A percentile compares a stretch with the other conserved stretches of the same genome.
Conservation (phyloP, 257 asterid species). For the Haberlea rhodopensis region DNA sequence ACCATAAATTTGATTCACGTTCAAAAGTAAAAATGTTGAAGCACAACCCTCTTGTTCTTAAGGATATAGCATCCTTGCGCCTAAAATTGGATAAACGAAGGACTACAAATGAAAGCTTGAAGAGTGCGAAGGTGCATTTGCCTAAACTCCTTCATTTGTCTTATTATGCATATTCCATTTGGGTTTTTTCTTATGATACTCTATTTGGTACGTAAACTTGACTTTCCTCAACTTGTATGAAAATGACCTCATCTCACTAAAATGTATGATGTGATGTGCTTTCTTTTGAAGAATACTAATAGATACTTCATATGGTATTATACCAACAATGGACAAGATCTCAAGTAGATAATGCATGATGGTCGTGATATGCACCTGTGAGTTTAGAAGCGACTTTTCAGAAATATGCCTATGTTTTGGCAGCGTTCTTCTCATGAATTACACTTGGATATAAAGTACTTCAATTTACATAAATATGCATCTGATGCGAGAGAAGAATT, state of each 20-base stretch:
- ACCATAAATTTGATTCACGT: neutral
- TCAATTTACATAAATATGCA: no score
- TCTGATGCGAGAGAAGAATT: no score
- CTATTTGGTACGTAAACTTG: neutral
- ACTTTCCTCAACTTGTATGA: neutral
- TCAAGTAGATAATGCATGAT: neutral
- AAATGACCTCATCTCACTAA: neutral
- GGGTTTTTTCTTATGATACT: neutral
- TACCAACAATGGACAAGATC: neutral
- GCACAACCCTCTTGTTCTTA: conserved; percentile 17
- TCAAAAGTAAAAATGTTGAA: conserved; percentile 5
- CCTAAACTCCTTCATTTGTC: conserved; percentile 1
- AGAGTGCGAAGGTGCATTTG: conserved; percentile 60
- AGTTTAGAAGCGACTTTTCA: no score
- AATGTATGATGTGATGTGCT: neutral
- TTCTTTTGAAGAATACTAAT: neutral
- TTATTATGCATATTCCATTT: neutral
- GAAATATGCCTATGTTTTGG: no score
- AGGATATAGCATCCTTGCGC: conserved; percentile 54
- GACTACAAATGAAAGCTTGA: conserved; percentile 47
- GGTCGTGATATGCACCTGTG: neutral
- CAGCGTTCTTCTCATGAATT: no score
- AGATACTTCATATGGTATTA: neutral
- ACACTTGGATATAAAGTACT: no score
- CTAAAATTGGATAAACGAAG: conserved; percentile 48